A percentile compares a stretch with the other conserved stretches of the same genome.
Conservation (phyloP, 2,329 filamentous ascomycete species). For the Aspergillus fumigatus region DNA sequence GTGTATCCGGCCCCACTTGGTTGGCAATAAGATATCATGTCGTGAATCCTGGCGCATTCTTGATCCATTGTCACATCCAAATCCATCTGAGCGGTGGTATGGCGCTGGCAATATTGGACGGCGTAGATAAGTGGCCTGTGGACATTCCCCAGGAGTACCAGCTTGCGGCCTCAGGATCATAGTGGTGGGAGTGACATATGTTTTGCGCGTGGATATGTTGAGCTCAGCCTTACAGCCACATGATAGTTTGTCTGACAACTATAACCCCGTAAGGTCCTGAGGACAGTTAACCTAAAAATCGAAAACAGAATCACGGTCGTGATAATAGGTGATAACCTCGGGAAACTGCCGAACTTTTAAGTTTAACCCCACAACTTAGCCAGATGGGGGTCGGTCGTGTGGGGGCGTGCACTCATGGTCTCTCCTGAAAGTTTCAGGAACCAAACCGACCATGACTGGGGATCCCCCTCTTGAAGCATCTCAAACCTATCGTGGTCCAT, state of each 20-base stretch:
- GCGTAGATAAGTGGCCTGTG: slow-evolving; percentile 31
- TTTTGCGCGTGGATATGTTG: neutral
- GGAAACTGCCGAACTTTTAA: neutral
- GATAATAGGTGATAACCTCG: neutral
- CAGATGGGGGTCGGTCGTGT: neutral
- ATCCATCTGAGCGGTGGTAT: slow-evolving; percentile 54
- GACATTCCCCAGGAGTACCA: slow-evolving; percentile 22
- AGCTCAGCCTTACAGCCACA: neutral
- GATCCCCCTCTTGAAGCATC: neutral
- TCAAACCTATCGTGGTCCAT: neutral
- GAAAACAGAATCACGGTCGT: neutral
- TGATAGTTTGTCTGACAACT: neutral
- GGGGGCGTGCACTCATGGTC: neutral
- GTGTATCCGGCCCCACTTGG: slow-evolving; percentile 38
- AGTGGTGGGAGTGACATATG: neutral
- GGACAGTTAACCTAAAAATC: neutral
- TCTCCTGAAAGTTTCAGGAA: neutral
- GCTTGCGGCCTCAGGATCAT: neutral
- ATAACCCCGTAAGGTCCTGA: neutral
- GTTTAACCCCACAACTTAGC: neutral
- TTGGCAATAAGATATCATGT: slow-evolving; percentile 51
- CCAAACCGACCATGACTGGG: neutral
- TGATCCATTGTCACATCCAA: slow-evolving; percentile 55
- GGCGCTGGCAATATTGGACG: slow-evolving; percentile 49
- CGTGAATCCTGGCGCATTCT: slow-evolving; percentile 50